Evolutionary conservation across 2,329 filamentous ascomycete species (phyloP).

Genomic region (Oidium heveae): DNA sequence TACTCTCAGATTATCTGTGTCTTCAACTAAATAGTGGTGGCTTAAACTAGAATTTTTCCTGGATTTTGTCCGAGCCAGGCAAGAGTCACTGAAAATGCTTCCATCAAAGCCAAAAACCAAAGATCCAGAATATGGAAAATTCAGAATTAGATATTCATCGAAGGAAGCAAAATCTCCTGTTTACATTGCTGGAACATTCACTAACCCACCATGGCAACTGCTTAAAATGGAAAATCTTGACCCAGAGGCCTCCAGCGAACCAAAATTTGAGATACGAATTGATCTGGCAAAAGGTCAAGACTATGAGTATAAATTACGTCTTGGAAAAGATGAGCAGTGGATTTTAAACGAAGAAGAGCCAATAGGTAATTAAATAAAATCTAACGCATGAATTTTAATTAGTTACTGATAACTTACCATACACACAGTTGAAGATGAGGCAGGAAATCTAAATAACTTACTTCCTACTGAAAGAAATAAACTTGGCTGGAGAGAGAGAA

Average conservation of each 20-base stretch:
- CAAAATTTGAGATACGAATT: constrained; percentile 32
- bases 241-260: constrained; percentile 23
- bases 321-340: constrained; percentile 45
- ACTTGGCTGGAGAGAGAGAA: background rate
- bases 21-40: no score
- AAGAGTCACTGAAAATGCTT: background rate
- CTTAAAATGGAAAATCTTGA: constrained; percentile 35
- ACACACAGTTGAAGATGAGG: constrained; percentile 21
- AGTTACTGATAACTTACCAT: background rate
- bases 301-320: constrained; percentile 52
- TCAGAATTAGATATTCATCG: constrained; percentile 29
- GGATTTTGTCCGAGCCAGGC: background rate
- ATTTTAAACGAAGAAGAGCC: constrained; percentile 35
- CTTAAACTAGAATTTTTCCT: no score
- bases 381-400: background rate
- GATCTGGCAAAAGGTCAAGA: constrained; percentile 27
- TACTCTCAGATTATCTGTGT: no score
- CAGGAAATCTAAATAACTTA: constrained; percentile 28
- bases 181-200: constrained; percentile 45
- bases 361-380: constrained; percentile 20
- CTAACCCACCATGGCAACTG: constrained; percentile 38
- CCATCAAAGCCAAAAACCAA: background rate
- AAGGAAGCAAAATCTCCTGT: constrained; percentile 38
- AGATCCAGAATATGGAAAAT: constrained; percentile 2
- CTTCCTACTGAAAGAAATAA: constrained; percentile 7